Evolutionary conservation across 768 basidiomycete species (phyloP), one percentile per base, ranked within the genome.

Genomic region (Boletus rufocinnamomeus): DNA sequence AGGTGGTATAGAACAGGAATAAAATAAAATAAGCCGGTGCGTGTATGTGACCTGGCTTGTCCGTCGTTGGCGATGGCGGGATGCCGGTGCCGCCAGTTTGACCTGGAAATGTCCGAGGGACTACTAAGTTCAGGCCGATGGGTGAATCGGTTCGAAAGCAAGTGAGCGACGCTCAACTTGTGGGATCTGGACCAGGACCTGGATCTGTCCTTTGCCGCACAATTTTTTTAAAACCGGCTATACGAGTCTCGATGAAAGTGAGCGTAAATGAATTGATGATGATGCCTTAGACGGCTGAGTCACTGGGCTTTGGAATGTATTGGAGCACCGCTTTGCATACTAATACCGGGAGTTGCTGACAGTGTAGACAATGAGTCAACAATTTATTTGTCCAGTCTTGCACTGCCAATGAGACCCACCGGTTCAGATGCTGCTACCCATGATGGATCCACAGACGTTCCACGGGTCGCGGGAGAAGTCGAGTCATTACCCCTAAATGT

Each of bases 1-100:
- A 7, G 48, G 48, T 8, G 11, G 1, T 19, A 32, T 25, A 10
- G 25, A 50, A 40, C 40, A 5, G 28, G 3, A 59, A 25, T 25
- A 16, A 16, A 27, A 34, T 19, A 17, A 40, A 46, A 45, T 46
- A 46, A 21, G 44, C 28, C 11, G 14, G 25, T 30, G 16, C 49
- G 55, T 67, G 27, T 54, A 80, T 81, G 63, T 75, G 73, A 14
- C 77, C 81, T 6, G 78, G 80, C 58, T 83, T 84, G 65, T 82
- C 79, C 32, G 66, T 63, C 6, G 75, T 74, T 1, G 82, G 32
- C 14, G 47, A 16, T 1, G 82, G 35, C 17, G 51, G 19, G 6
- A 50, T 47, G 1, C 16, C 32, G 4, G 6, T 8, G 5, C 43
- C 16, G 78, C 55, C 63, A 38, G 65, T 63, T 37, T 76, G 76